Percentiles rank a stretch among this genome's conserved stretches.
Evolutionary conservation across 164 flowering plant species (phyloP).

Genomic region (Tinospora cordifolia): DNA sequence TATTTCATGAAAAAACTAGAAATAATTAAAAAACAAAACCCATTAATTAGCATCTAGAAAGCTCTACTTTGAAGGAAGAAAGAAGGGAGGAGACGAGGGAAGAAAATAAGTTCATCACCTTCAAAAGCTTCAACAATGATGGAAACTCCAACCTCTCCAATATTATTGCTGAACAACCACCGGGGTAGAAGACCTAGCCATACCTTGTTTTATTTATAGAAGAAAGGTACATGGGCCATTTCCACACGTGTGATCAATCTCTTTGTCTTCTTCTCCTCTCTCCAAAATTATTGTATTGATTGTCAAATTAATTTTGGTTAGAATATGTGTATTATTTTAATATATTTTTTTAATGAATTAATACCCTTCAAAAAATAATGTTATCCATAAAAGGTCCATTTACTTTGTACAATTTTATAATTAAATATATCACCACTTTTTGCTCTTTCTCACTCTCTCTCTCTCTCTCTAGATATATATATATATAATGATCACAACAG

Average conservation of each 20-base stretch:
- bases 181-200: not conserved
- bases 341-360: not conserved
- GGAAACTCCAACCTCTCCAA: not conserved
- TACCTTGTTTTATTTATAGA: not conserved
- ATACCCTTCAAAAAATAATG: too few species aligned
- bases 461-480: not conserved
- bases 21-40: not conserved
- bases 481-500: not conserved
- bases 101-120: not conserved
- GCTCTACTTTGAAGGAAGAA: not conserved
- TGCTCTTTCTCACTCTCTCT: not conserved
- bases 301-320: not conserved
- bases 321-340: too few species aligned
- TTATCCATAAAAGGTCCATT: too few species aligned
- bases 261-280: not conserved
- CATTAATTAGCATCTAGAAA: not conserved
- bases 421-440: not conserved
- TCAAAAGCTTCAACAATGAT: constrained; percentile 1
- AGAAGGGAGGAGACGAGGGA: not conserved
- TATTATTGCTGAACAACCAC: not conserved
- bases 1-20: not conserved
- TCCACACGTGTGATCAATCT: constrained; percentile 4
- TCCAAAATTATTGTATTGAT: not conserved
- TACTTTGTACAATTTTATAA: not conserved
- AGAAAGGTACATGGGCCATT: not conserved